Evolutionary conservation across 2,329 filamentous ascomycete genomes (phyloP).

Genomic region (Rhynchosporium secalis): DNA sequence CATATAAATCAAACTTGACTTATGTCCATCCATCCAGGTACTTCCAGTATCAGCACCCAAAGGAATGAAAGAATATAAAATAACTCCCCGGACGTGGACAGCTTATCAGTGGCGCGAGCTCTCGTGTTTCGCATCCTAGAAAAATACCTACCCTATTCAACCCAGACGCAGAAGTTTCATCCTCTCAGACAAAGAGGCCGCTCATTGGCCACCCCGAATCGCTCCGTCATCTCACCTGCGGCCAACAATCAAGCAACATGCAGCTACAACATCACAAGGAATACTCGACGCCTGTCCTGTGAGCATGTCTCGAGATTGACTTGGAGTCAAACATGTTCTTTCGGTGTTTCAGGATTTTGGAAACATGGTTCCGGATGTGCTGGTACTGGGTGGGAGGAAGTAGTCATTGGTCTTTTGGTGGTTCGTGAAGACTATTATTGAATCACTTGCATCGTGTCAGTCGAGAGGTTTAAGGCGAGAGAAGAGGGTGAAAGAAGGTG

Average conservation of each 20-base stretch:
- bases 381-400: background rate
- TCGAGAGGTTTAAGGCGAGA: no score
- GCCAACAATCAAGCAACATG: background rate
- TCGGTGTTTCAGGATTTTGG: conserved; percentile 1
- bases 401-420: background rate
- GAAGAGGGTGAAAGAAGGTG: no score
- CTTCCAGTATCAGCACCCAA: no score
- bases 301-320: no score
- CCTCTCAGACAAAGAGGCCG: background rate
- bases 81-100: no score
- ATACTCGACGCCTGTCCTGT: conserved; percentile 8
- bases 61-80: no score
- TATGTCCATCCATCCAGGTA: no score
- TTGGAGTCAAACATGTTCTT: background rate
- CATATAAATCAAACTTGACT: no score
- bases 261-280: background rate
- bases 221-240: background rate
- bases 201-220: conserved; percentile 5
- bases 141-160: background rate
- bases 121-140: no score
- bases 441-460: background rate
- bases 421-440: background rate
- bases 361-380: background rate
- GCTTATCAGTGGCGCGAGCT: no score
- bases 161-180: conserved; percentile 4